Base-by-base conservation (phyloP, 108 stramenopile species). In the Schizochytrium sp. region DNA sequence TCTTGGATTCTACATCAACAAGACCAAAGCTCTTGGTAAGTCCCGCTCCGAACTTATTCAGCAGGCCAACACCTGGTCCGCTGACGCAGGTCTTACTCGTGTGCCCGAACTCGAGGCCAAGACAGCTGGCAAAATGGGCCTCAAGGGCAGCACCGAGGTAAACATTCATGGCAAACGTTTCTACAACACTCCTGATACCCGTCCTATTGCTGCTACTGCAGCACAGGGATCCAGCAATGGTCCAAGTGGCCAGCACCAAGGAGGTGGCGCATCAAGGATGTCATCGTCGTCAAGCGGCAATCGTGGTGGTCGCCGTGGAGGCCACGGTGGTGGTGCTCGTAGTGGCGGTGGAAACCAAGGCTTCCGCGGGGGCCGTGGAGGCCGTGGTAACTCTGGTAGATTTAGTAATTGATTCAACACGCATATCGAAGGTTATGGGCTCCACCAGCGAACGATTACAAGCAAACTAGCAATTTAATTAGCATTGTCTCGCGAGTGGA, bases 61-160 rank as follows among this genome's bases (percentile, higher is more conserved):
- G 45, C 88, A 89, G 72, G 94, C 93, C 17, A 95, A 96, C 91
- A 61, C 4, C 3, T 46, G 72, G 61, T 96, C 88, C 87, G 90
- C 93, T 0, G 49, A n/a, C 57, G 19, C 92, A 47, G 95, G 95
- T n/a, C 89, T 95, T 58, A 59, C 60, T 40, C 93, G 95, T 61
- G 89, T 94, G 59, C 97, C 97, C 10, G 88, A 72, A 19, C 87
- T 97, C 38, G 90, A 94, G 91, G 94, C 94, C 87, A 95, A 91
- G 88, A 96, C 96, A 2, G 91, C 96, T 1, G 96, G 96, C 17
- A 97, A 97, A 89, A 97, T 97, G 97, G 95, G 95, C 13, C 90
- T 97, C 45, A 94, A 94, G 88, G 96, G 95, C 57, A 92, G 92
- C 47, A 94, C 92, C 17, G 95, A 95, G 3, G 56, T 95, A 4